These are phyloP conservation scores for Tetraselmis striata DNA, from an alignment of 139 green algal genomes.

Conservation along the genomic window DNA sequence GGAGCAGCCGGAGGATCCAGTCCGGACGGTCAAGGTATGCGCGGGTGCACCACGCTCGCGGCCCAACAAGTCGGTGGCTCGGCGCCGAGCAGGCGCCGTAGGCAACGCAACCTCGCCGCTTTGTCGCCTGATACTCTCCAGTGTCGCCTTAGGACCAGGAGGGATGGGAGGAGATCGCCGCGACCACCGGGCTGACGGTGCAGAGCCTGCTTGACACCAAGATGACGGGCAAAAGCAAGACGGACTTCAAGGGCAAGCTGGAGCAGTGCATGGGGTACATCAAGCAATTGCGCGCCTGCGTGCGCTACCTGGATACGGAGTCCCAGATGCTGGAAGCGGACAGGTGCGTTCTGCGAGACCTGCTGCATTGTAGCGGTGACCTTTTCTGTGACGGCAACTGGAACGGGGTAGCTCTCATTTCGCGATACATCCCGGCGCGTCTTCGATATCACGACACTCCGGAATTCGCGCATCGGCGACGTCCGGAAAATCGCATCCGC, in stretches of 20 bases:
- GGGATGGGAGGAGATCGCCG: not conserved
- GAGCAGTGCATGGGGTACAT: conserved; percentile 14
- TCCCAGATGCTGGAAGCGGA: not conserved
- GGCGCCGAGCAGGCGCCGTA: no score
- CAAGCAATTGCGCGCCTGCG: conserved; percentile 11
- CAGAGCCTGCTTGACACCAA: not conserved
- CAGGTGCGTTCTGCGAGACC: not conserved
- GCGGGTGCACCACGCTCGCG: not conserved
- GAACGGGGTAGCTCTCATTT: no score
- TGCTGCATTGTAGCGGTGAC: not conserved
- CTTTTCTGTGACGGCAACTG: no score
- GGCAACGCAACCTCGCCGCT: not conserved
- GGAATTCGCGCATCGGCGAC: no score
- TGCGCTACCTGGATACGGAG: conserved; percentile 1
- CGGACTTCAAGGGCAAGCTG: conserved; percentile 6
- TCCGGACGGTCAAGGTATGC: not conserved
- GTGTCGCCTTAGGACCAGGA: not conserved
- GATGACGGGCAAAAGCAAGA: conserved; percentile 14
- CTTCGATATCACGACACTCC: no score
- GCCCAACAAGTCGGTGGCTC: no score
- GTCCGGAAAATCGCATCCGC: no score
- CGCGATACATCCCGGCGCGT: no score
- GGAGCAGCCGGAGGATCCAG: not conserved
- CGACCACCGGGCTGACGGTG: not conserved
- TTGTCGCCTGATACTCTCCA: not conserved